These are phyloP conservation scores for Xanthoconium purpureum DNA, from an alignment of 768 basidiomycete genomes.

Conservation along the genomic window DNA sequence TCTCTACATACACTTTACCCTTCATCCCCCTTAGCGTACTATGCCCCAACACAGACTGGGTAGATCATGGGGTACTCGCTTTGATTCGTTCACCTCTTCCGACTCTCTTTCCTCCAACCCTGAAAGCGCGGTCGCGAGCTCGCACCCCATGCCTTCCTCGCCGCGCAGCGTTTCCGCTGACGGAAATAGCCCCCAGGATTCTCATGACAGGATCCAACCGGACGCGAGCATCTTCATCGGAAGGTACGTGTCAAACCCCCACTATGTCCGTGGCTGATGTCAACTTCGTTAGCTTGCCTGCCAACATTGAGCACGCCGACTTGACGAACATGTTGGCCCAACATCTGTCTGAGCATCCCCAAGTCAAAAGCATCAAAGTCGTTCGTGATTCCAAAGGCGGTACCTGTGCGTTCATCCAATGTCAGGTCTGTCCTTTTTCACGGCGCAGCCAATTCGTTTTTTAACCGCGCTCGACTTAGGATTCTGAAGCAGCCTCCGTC, in stretches of 20 bases:
- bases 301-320: conserved; percentile 62
- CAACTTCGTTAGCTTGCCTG: conserved; percentile 53
- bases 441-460: not conserved
- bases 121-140: conserved; percentile 14
- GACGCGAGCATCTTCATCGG: conserved; percentile 84
- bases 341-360: conserved; percentile 64
- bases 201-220: conserved; percentile 52
- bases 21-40: conserved; percentile 19
- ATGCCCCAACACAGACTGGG: conserved; percentile 47
- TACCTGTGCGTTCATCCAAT: conserved; percentile 83
- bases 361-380: conserved; percentile 66
- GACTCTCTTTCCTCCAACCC: conserved; percentile 42
- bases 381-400: conserved; percentile 75
- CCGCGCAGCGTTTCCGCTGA: conserved; percentile 13
- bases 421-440: conserved; percentile 51
- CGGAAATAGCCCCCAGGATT: conserved; percentile 35
- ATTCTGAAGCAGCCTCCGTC: conserved; percentile 51
- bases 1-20: conserved; percentile 15
- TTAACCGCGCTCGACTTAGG: conserved; percentile 35
- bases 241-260: conserved; percentile 46
- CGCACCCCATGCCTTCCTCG: conserved; percentile 14
- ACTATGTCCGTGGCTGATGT: conserved; percentile 5
- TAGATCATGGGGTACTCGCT: conserved; percentile 71
- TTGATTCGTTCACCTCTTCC: conserved; percentile 57
- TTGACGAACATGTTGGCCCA: conserved; percentile 57